Evolutionary conservation across 805 yeast genomes (phyloP), one percentile per base, ranked within the genome.

Genomic region (Priceomyces melissophilus): DNA sequence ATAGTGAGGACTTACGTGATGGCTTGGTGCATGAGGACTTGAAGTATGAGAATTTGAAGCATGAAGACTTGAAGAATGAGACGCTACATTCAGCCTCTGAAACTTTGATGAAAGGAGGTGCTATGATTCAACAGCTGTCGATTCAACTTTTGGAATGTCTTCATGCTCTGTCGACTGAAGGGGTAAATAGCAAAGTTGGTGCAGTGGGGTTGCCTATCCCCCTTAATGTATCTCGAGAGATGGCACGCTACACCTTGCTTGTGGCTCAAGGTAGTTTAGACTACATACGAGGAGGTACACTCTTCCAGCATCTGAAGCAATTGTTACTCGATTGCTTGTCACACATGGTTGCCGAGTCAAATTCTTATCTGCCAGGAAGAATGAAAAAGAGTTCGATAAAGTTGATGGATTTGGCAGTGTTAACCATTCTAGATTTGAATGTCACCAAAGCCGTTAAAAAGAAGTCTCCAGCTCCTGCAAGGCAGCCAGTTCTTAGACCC

Each of bases 181-280:
- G 69, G 11, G 64, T 71, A n/a, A 66, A 57, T 42, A 67, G 76
- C 32, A 13, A 13, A 26, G 27, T 6, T 8, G 10, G 10, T 3
- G 10, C 35, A 7, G n/a, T 16, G 17, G 26, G 17, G 4, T 55
- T 83, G 8, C 84, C 90, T 0, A 57, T 84, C 10, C 90, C 93
- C 0, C 57, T 82, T 35, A 83, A 82, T 47, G 61, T 78, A 8
- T 67, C 84, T 0, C 60, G 88, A 45, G 79, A 82, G 45, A 79
- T 76, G 51, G 79, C 86, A 2, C 65, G 88, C 36, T 73, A 82
- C 47, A 71, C 84, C 0, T 64, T 85, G 25, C 52, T 84, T 35
- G 84, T 82, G 20, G 87, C 89, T 0, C 78, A 79, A 38, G 89
- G 95, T 11, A 78, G 88, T 0, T 66, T 89, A 41, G 96, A 88